Conservation (phyloP, 805 yeast genomes). For the Candida ficus region DNA sequence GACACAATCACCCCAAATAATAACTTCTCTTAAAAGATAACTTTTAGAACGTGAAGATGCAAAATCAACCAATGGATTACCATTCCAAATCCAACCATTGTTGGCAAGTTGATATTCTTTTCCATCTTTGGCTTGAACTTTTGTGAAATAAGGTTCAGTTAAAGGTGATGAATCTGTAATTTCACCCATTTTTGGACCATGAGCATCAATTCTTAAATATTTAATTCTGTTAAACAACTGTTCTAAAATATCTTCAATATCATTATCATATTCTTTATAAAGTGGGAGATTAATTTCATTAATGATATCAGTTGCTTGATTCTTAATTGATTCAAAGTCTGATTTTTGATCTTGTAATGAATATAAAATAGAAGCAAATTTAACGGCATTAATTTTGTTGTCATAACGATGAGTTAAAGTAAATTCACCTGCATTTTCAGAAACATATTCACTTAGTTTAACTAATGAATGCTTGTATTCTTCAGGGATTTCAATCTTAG, state of each 20-base stretch:
- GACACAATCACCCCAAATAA: conserved; percentile 97
- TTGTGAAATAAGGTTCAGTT: conserved; percentile 84
- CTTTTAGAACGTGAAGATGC: conserved; percentile 78
- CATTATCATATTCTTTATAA: conserved; percentile 73
- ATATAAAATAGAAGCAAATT: conserved; percentile 49
- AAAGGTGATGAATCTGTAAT: conserved; percentile 55
- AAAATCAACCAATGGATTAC: conserved; percentile 89
- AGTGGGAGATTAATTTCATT: conserved; percentile 75
- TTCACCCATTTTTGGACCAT: conserved; percentile 79
- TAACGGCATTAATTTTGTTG: conserved; percentile 46
- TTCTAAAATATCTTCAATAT: conserved; percentile 53
- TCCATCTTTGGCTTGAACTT: conserved; percentile 50
- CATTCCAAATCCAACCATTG: conserved; percentile 99
- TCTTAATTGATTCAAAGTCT: conserved; percentile 25
- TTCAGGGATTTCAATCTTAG: conserved; percentile 39
- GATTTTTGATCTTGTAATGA: conserved; percentile 25
- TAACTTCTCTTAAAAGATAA: conserved; percentile 85
- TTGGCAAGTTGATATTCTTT: conserved; percentile 73
- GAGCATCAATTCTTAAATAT: conserved; percentile 66
- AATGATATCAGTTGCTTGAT: conserved; percentile 46
- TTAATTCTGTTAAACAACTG: conserved; percentile 75
- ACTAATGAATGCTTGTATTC: conserved; percentile 34
- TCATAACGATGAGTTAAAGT: conserved; percentile 43
- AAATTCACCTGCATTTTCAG: conserved; percentile 33
- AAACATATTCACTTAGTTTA: conserved; percentile 44